Evolutionary conservation across 306 rosid species (phyloP).

Genomic region (Arachis stenosperma): DNA sequence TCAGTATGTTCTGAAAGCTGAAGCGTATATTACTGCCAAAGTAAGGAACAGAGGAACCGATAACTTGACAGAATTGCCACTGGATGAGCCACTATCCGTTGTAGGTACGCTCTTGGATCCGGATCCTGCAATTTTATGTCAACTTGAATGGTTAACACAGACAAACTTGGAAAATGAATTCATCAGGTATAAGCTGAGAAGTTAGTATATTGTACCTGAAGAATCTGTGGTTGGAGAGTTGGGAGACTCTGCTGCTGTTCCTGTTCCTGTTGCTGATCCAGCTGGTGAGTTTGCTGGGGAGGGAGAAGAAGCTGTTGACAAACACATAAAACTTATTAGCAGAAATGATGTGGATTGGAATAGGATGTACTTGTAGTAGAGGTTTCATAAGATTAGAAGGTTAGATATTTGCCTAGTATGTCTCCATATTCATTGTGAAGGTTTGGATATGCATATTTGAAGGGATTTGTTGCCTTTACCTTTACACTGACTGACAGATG

Average conservation of each 20-base stretch:
- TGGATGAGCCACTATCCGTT: slow-evolving; percentile 57
- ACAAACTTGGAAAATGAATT: slow-evolving; percentile 8
- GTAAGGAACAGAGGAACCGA: slow-evolving; percentile 55
- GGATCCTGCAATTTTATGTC: slow-evolving; percentile 52
- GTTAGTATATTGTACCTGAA: slow-evolving; percentile 59
- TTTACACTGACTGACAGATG: slow-evolving; percentile 72
- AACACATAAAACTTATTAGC: slow-evolving; percentile 35
- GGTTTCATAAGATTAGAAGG: background rate
- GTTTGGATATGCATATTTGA: background rate
- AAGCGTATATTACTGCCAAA: slow-evolving; percentile 52
- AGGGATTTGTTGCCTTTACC: slow-evolving; percentile 38
- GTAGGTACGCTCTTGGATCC: slow-evolving; percentile 76
- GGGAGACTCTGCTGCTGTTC: slow-evolving; percentile 67
- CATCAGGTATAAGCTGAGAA: slow-evolving; percentile 1
- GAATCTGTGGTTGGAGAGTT: slow-evolving; percentile 61
- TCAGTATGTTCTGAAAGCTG: slow-evolving; percentile 48
- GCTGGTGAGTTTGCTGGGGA: slow-evolving; percentile 71
- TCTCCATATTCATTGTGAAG: background rate
- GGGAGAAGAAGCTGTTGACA: slow-evolving; percentile 65
- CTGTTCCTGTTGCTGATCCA: slow-evolving; percentile 62
- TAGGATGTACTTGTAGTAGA: background rate
- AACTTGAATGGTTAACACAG: slow-evolving; percentile 32
- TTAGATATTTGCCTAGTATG: background rate
- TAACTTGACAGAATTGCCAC: slow-evolving; percentile 56
- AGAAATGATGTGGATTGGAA: background rate